Evolutionary conservation across 2,329 filamentous ascomycete genomes (phyloP), one percentile per base, ranked within the genome.

Genomic region (Arthrobotrys conoides): DNA sequence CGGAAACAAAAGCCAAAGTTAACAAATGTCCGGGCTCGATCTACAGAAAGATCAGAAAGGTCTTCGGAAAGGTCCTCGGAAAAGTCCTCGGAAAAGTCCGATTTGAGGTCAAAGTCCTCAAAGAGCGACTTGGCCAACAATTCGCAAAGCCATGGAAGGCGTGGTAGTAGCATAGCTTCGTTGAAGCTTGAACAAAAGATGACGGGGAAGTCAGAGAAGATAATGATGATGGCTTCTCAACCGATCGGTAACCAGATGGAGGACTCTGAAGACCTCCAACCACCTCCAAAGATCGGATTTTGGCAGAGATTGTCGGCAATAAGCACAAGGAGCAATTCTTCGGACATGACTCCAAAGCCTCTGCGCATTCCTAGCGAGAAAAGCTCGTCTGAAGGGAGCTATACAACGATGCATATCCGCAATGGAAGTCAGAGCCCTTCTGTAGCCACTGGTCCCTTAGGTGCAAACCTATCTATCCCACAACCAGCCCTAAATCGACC

Each of bases 1-100:
- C 90, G 89, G 82, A 87, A 88, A 81, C 88, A 86, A 18, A 90
- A 88, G 81, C 88, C 88, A 3, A 85, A 90, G 51, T 86, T 91
- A 16, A 88, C 84, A 49, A 87, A 87, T 1, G 86, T 81, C 36
- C 65, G 64, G 27, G 70, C 70, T 3, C 24, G 57, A 18, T 61
- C 57, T 1, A 41, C 57, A 24, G 57, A 61, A n/a, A 44, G 57
- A 61, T 61, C 57, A 16, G 57, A 61, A n/a, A 61, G 36, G 36
- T 61, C 36, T 9, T 61, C 36, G 33, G 57, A 44, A 4, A 44
- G 81, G 20, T 76, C 80, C 66, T 80, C 80, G 69, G 80, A 82
- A 80, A 83, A 79, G 59, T 51, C 69, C n/a, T 73, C 70, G 41
- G 61, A 49, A 59, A 66, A 46, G 30, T 80, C 24, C 82, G 85